phyloP scores from a whole-genome alignment of 1,284 basidiomycete genomes.

The Pyrrhoderma noxium region DNA sequence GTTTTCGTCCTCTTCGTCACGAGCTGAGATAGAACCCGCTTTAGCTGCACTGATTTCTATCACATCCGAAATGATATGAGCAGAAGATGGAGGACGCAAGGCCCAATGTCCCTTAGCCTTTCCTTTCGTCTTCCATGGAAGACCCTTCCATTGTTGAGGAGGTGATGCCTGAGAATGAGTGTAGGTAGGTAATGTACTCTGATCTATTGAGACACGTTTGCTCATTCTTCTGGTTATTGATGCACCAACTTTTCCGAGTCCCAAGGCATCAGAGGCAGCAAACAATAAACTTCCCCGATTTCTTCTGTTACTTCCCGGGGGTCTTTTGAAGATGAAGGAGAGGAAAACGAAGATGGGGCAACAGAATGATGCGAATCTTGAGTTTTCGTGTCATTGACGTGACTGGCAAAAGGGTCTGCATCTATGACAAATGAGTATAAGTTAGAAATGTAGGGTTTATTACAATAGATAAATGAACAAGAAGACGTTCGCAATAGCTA shows the following conservation, averaged over 20 bases:
- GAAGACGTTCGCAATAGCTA: too few species aligned
- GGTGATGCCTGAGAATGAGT: neutral
- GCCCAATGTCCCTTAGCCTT: constrained; percentile 18
- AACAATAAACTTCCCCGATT: constrained; percentile 14
- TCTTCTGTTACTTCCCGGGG: constrained; percentile 4
- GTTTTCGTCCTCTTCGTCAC: constrained; percentile 34
- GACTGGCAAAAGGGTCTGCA: constrained; percentile 17
- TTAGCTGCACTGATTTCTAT: constrained; percentile 56
- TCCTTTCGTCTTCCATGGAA: constrained; percentile 17
- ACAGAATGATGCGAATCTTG: constrained; percentile 1
- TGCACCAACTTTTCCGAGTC: constrained; percentile 13
- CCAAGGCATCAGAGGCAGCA: constrained; percentile 16
- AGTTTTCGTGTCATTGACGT: constrained; percentile 5
- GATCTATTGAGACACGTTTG: constrained; percentile 9
- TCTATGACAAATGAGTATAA: constrained; percentile 11
- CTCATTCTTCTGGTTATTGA: constrained; percentile 11
- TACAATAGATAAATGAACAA: too few species aligned
- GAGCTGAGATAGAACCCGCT: constrained; percentile 16
- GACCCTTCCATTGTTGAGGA: constrained; percentile 9
- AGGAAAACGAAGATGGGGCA: neutral
- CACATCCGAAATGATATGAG: constrained; percentile 34
- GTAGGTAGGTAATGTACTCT: neutral
- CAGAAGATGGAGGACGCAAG: constrained; percentile 13
- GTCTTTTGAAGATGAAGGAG: neutral
- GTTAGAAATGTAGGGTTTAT: too few species aligned